These are phyloP conservation scores for Acephala macrosclerotiorum DNA, from an alignment of 2,329 filamentous ascomycete genomes.

Conservation along the genomic window DNA sequence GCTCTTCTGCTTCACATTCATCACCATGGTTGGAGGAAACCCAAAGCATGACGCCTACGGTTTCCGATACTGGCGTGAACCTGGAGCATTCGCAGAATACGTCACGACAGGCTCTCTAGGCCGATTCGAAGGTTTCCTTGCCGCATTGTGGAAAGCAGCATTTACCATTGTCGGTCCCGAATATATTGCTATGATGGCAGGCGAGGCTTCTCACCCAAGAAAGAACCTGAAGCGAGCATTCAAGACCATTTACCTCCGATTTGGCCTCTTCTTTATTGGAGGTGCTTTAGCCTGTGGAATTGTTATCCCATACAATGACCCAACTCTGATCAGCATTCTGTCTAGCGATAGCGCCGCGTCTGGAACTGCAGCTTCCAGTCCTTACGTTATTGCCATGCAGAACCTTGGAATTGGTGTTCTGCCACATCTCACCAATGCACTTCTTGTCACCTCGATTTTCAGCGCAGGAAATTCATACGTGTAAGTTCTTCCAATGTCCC, in stretches of 20 bases:
- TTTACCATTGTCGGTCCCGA: constrained; percentile 38
- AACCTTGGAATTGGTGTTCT: constrained; percentile 69
- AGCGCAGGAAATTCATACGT: constrained; percentile 67
- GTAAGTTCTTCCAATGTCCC: constrained; percentile 16
- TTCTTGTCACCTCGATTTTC: constrained; percentile 66
- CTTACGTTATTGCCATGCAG: constrained; percentile 67
- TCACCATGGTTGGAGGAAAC: constrained; percentile 76
- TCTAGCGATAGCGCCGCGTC: constrained; percentile 52
- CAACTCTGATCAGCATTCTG: constrained; percentile 52
- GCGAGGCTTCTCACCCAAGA: constrained; percentile 71
- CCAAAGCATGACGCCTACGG: constrained; percentile 73
- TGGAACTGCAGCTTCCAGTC: constrained; percentile 49
- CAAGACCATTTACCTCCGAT: constrained; percentile 76
- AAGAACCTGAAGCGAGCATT: constrained; percentile 71
- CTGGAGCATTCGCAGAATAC: constrained; percentile 65
- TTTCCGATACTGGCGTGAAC: constrained; percentile 71
- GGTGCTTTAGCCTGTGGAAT: constrained; percentile 73
- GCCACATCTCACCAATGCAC: constrained; percentile 73
- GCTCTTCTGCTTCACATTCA: constrained; percentile 69
- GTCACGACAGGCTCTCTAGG: constrained; percentile 70
- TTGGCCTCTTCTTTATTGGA: constrained; percentile 75
- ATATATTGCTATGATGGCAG: constrained; percentile 73
- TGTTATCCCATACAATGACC: constrained; percentile 70
- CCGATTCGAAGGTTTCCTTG: constrained; percentile 72
- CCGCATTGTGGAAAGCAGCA: constrained; percentile 57